Percentiles rank a stretch among this genome's conserved stretches.
phyloP scores from a whole-genome alignment of 2,329 filamentous ascomycete genomes.

The Sporothrix schenckii region DNA sequence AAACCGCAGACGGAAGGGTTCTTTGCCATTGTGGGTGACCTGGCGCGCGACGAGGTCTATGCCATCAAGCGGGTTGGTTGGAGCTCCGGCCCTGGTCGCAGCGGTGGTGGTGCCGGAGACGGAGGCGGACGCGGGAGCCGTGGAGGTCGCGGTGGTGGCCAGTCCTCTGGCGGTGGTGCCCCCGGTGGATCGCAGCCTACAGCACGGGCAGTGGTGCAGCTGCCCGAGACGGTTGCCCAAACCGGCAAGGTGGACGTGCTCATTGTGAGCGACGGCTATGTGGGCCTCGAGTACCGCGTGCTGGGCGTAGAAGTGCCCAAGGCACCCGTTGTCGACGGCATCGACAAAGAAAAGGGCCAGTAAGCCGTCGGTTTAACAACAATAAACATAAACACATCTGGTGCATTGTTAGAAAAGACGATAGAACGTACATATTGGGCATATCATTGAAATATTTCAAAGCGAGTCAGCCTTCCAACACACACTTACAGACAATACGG shows the following conservation, averaged over 20 bases:
- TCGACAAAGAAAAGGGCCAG: slow-evolving; percentile 42
- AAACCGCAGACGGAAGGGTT: slow-evolving; percentile 94
- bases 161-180: not conserved
- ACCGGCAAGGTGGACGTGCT: slow-evolving; percentile 70
- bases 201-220: slow-evolving; percentile 60
- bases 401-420: slow-evolving; percentile 10
- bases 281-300: slow-evolving; percentile 66
- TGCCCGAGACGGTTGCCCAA: slow-evolving; percentile 56
- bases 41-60: slow-evolving; percentile 72
- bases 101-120: not conserved
- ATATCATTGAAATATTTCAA: not conserved
- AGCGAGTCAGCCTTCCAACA: not conserved
- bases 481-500: not conserved
- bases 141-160: not conserved
- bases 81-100: slow-evolving; percentile 45
- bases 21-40: slow-evolving; percentile 77
- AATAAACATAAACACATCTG: not conserved
- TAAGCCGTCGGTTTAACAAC: not conserved
- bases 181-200: slow-evolving; percentile 48
- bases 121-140: not conserved
- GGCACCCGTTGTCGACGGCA: slow-evolving; percentile 52
- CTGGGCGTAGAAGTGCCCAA: slow-evolving; percentile 57
- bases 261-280: slow-evolving; percentile 85
- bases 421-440: not conserved
- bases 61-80: slow-evolving; percentile 86